Percentiles rank a stretch among this genome's conserved stretches.
These are phyloP conservation scores for Ilyonectria mors-panacis DNA, from an alignment of 2,329 filamentous ascomycete genomes.

Conservation along the genomic window DNA sequence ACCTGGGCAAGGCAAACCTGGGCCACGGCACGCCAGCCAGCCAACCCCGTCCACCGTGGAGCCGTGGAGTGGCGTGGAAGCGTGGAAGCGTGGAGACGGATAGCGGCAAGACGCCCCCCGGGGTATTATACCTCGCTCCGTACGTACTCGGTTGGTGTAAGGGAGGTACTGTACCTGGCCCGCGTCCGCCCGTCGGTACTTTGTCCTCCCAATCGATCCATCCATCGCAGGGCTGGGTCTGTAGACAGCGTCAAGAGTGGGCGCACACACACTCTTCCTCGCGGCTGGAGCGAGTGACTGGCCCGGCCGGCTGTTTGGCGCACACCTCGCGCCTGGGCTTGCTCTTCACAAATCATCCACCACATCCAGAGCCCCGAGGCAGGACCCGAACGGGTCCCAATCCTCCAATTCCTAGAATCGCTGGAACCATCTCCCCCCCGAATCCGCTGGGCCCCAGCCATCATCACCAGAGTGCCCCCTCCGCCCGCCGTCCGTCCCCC, in stretches of 20 bases:
- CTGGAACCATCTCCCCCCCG: background rate
- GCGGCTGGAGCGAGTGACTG: background rate
- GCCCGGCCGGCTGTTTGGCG: too few relatives aligned
- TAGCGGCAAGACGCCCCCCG: conserved; percentile 16
- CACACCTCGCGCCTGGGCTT: background rate
- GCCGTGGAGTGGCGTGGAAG: conserved; percentile 22
- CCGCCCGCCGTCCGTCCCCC: background rate
- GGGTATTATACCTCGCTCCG: conserved; percentile 17
- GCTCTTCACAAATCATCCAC: conserved; percentile 1
- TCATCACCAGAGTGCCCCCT: background rate
- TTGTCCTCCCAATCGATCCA: background rate
- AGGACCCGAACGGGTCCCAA: background rate
- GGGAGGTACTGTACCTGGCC: background rate
- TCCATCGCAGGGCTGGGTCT: background rate
- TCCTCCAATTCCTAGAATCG: background rate
- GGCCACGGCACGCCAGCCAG: conserved; percentile 10
- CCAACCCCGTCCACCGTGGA: conserved; percentile 18
- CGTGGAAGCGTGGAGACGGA: conserved; percentile 31
- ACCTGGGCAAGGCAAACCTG: conserved; percentile 30
- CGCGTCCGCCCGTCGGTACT: too few relatives aligned
- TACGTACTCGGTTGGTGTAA: background rate
- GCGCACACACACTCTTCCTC: background rate
- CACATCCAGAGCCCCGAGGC: background rate
- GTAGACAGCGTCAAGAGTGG: background rate
- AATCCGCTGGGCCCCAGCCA: background rate